A percentile compares a stretch with the other conserved stretches of the same genome.
phyloP scores from a whole-genome alignment of 345 rosid genomes.

The Populus euphratica region DNA sequence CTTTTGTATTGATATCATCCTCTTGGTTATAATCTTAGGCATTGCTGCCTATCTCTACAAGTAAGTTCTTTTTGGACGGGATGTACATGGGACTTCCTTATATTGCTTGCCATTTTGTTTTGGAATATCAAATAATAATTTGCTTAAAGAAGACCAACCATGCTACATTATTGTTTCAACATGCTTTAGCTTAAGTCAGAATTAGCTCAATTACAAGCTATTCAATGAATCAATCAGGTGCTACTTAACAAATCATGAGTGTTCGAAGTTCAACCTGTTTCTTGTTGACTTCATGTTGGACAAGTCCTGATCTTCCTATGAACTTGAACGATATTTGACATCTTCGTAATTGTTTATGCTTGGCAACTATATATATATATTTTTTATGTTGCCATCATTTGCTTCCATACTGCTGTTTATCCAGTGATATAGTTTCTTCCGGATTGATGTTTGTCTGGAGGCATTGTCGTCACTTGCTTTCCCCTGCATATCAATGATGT shows the following conservation, averaged over 20 bases:
- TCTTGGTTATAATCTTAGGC: conserved; percentile 23
- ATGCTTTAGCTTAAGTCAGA: too few relatives aligned
- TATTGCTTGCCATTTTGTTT: not conserved
- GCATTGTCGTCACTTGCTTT: not conserved
- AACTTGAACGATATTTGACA: not conserved
- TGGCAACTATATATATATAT: not conserved
- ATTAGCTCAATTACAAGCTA: too few relatives aligned
- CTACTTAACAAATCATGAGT: not conserved
- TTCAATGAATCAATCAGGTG: not conserved
- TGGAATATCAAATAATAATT: not conserved
- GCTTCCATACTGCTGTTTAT: not conserved
- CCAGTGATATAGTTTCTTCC: not conserved
- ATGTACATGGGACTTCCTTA: not conserved
- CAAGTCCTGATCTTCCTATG: not conserved
- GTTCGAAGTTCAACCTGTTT: not conserved
- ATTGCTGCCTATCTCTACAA: conserved; percentile 34
- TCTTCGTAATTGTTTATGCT: too few relatives aligned
- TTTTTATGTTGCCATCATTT: not conserved
- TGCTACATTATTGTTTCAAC: too few relatives aligned
- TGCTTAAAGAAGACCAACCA: too few relatives aligned
- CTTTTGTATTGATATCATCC: conserved; percentile 33
- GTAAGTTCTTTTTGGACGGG: conserved; percentile 8
- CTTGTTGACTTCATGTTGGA: not conserved
- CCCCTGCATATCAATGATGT: not conserved
- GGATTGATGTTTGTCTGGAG: not conserved